A percentile compares a stretch with the other conserved stretches of the same genome.
Evolutionary conservation across 2,329 filamentous ascomycete species (phyloP).

Genomic region (Tolypocladium ophioglossoides): DNA sequence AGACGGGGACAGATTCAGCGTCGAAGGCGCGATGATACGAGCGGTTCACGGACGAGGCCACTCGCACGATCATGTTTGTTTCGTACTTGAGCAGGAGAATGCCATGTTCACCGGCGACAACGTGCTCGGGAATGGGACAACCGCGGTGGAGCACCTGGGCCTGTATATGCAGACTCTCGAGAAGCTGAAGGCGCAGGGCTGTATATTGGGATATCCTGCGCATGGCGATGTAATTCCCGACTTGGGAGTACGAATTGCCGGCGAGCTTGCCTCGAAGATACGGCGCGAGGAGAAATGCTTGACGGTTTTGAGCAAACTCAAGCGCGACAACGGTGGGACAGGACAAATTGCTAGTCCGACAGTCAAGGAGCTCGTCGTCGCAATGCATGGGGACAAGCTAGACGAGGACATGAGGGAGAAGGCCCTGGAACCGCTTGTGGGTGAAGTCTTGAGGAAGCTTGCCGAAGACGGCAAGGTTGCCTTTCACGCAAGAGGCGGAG

Average conservation of each 20-base stretch:
- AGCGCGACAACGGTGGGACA: constrained; percentile 18
- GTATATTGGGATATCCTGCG: constrained; percentile 45
- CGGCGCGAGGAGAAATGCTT: constrained; percentile 30
- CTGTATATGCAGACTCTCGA: constrained; percentile 51
- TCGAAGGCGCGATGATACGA: constrained; percentile 45
- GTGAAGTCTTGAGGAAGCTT: constrained; percentile 30
- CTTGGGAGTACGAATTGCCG: constrained; percentile 7
- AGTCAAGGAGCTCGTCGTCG: constrained; percentile 28
- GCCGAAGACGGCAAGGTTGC: constrained; percentile 30
- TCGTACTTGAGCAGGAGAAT: constrained; percentile 52
- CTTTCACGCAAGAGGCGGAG: constrained; percentile 23
- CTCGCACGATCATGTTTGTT: constrained; percentile 57
- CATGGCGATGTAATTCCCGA: constrained; percentile 54
- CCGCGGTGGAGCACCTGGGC: constrained; percentile 59
- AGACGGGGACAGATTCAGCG: constrained; percentile 39
- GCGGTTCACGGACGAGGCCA: constrained; percentile 61
- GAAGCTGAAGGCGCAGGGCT: constrained; percentile 42
- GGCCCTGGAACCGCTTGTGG: constrained; percentile 32
- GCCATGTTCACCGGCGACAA: constrained; percentile 68
- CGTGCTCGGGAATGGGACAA: constrained; percentile 62
- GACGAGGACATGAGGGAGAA: constrained; percentile 21
- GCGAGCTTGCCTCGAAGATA: constrained; percentile 24
- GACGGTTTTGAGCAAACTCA: too few relatives aligned
- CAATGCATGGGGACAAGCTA: constrained; percentile 28
- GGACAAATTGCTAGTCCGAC: constrained; percentile 22